These are phyloP conservation scores for Bathelium albidoporum DNA, from an alignment of 495 filamentous ascomycete species.

Conservation along the genomic window DNA sequence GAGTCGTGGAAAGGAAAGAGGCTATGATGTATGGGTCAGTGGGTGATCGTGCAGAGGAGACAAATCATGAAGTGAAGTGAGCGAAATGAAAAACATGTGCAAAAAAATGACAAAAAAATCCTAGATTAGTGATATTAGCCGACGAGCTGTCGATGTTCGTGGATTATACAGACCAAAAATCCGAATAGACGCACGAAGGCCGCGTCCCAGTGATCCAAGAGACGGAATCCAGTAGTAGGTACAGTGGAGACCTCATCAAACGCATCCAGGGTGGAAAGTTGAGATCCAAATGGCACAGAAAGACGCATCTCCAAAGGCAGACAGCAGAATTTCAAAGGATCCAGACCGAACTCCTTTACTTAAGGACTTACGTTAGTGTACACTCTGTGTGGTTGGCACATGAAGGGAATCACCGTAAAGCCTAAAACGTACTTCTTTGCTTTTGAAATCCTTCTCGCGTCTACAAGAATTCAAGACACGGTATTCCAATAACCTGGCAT, in stretches of 20 bases:
- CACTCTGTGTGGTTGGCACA: not conserved
- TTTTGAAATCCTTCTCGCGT: not conserved
- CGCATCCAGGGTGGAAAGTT: not conserved
- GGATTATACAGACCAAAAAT: not conserved
- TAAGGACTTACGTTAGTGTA: not conserved
- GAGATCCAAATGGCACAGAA: not conserved
- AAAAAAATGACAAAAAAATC: not conserved
- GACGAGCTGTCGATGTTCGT: not conserved
- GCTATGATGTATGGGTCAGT: not conserved
- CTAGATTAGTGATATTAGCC: not conserved
- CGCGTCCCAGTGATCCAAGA: not conserved
- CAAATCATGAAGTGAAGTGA: not conserved
- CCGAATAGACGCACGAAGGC: not conserved
- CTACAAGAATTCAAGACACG: not conserved
- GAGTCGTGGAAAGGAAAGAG: slow-evolving; percentile 3
- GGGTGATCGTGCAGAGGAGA: not conserved
- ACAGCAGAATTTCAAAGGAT: not conserved
- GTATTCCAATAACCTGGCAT: not conserved
- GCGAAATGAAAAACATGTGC: not conserved
- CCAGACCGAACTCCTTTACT: not conserved
- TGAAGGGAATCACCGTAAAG: not conserved
- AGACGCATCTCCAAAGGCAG: not conserved
- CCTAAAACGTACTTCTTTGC: not conserved
- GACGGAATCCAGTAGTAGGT: not conserved
- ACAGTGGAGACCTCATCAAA: not conserved